A percentile compares a stretch with the other conserved stretches of the same genome.
Evolutionary conservation across 148 eudicot genomes (phyloP).

Genomic region (Fagopyrum tataricum): DNA sequence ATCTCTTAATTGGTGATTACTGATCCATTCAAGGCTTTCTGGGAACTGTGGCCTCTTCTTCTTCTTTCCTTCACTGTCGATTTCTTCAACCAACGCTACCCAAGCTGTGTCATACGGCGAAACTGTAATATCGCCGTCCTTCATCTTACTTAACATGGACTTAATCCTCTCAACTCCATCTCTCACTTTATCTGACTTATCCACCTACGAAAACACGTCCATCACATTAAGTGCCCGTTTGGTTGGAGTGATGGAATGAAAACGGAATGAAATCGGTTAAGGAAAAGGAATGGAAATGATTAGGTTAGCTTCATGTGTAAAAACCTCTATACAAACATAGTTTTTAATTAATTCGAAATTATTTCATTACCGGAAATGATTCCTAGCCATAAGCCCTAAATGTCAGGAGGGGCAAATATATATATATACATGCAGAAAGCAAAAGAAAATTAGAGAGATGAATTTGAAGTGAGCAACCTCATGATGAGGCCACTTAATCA

Average conservation of each 20-base stretch:
- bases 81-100: slow-evolving; percentile 71
- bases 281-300: too few relatives aligned
- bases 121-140: slow-evolving; percentile 39
- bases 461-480: not conserved
- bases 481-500: not conserved
- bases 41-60: slow-evolving; percentile 57
- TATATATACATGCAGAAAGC: not conserved
- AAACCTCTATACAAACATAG: too few relatives aligned
- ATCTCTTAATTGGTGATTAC: slow-evolving; percentile 53
- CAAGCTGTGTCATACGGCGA: slow-evolving; percentile 60
- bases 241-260: too few relatives aligned
- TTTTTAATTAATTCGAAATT: too few relatives aligned
- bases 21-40: slow-evolving; percentile 61
- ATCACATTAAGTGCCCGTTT: not conserved
- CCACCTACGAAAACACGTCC: not conserved
- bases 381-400: too few relatives aligned
- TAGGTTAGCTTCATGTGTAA: too few relatives aligned
- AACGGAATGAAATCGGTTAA: too few relatives aligned
- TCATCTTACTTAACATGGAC: slow-evolving; percentile 27
- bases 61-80: not conserved
- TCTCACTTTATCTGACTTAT: not conserved
- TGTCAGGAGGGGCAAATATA: too few relatives aligned
- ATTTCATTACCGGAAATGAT: too few relatives aligned
- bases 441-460: too few relatives aligned
- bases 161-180: slow-evolving; percentile 10